Conservation (phyloP, 768 basidiomycete species). For the Pleurotus cornucopiae region DNA sequence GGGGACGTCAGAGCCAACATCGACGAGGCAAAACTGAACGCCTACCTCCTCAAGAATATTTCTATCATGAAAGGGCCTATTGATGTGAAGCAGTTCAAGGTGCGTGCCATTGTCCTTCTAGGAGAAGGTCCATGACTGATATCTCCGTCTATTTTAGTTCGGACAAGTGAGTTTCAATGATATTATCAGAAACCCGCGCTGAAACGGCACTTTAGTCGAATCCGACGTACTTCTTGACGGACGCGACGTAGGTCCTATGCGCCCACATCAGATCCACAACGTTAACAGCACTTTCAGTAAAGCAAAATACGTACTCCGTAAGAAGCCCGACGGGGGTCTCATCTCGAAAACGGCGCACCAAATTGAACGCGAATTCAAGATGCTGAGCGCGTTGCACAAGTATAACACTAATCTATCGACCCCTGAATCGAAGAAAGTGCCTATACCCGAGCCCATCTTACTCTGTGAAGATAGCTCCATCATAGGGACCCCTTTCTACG, state of each 20-base stretch:
- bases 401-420: conserved; percentile 63
- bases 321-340: conserved; percentile 87
- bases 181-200: not conserved
- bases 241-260: conserved; percentile 49
- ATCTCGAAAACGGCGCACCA: conserved; percentile 92
- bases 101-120: conserved; percentile 27
- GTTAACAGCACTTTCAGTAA: conserved; percentile 29
- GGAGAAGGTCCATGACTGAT: not conserved
- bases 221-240: conserved; percentile 92
- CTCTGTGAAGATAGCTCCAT: conserved; percentile 77
- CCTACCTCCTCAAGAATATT: conserved; percentile 58
- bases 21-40: conserved; percentile 57
- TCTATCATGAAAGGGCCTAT: conserved; percentile 59
- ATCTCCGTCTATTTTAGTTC: conserved; percentile 44
- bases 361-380: conserved; percentile 88
- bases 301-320: conserved; percentile 78
- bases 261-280: not conserved
- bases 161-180: conserved; percentile 64
- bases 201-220: conserved; percentile 60
- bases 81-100: conserved; percentile 89
- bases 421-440: conserved; percentile 51
- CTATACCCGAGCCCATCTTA: conserved; percentile 80
- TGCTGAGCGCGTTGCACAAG: conserved; percentile 71
- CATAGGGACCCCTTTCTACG: conserved; percentile 88
- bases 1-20: conserved; percentile 71